phyloP scores from a whole-genome alignment of 441 rosid genomes.

The Croton laevigatus region DNA sequence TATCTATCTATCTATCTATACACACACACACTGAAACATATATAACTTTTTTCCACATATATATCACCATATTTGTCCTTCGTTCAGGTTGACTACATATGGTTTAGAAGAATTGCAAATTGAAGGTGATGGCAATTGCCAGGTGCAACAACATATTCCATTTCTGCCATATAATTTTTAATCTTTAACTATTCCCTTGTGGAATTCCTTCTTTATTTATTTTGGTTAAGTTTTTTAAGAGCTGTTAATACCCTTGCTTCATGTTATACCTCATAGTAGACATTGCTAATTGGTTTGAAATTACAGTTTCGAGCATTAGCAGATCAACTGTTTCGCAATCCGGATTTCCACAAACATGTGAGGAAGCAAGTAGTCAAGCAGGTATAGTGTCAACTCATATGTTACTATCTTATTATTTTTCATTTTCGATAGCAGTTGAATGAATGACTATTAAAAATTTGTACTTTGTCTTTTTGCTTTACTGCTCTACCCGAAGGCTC shows the following conservation, averaged over 20 bases:
- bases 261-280: neutral
- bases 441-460: neutral
- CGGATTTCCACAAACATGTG: slow-evolving; percentile 78
- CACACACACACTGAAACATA: neutral
- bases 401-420: neutral
- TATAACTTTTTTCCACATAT: no score
- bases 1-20: no score
- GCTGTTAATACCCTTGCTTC: neutral
- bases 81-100: slow-evolving; percentile 69
- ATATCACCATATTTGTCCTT: slow-evolving; percentile 13
- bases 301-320: slow-evolving; percentile 90
- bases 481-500: neutral
- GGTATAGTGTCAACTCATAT: slow-evolving; percentile 40
- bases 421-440: neutral
- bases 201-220: neutral
- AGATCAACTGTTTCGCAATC: slow-evolving; percentile 82
- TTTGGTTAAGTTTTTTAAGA: neutral
- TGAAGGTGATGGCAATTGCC: slow-evolving; percentile 97
- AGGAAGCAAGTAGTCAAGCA: slow-evolving; percentile 81
- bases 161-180: slow-evolving; percentile 1
- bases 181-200: neutral
- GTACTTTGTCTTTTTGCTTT: neutral
- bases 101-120: slow-evolving; percentile 82
- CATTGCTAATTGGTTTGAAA: slow-evolving; percentile 8
- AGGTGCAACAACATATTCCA: slow-evolving; percentile 43